phyloP scores from a whole-genome alignment of 2,329 filamentous ascomycete species.

The Phialophora tarda region DNA sequence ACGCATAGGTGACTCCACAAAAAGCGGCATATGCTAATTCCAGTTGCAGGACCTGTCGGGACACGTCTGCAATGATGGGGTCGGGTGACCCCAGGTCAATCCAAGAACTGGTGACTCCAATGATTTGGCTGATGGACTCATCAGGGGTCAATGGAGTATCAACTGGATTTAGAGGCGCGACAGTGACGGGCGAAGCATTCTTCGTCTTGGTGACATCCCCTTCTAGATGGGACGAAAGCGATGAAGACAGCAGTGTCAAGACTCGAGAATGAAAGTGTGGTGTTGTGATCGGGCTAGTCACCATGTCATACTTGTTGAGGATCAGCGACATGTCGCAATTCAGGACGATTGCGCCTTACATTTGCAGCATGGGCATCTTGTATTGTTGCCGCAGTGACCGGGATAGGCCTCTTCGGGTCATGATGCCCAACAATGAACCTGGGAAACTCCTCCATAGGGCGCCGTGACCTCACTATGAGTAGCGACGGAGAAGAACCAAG shows the following conservation, averaged over 20 bases:
- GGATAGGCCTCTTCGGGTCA: constrained; percentile 58
- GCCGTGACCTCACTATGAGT: neutral
- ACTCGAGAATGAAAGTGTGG: constrained; percentile 65
- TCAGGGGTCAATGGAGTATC: constrained; percentile 73
- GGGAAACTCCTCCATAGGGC: constrained; percentile 45
- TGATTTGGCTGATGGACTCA: constrained; percentile 78
- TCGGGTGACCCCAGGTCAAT: constrained; percentile 86
- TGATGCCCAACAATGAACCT: constrained; percentile 67
- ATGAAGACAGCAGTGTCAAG: constrained; percentile 58
- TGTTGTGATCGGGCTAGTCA: constrained; percentile 67
- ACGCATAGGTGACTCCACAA: constrained; percentile 82
- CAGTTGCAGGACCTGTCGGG: constrained; percentile 84
- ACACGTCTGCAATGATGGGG: constrained; percentile 81
- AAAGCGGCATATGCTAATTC: constrained; percentile 96
- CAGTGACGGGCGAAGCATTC: constrained; percentile 48
- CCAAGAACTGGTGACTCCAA: constrained; percentile 86
- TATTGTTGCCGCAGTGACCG: constrained; percentile 58
- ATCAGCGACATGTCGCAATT: constrained; percentile 28
- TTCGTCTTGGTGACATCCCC: constrained; percentile 49
- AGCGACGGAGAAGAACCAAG: neutral
- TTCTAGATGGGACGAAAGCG: constrained; percentile 54
- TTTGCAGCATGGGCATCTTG: constrained; percentile 63
- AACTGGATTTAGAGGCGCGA: constrained; percentile 50
- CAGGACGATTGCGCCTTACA: constrained; percentile 46
- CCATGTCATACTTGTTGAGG: constrained; percentile 65